Evolutionary conservation across 2,329 filamentous ascomycete genomes (phyloP).

Genomic region (Gyromitra esculenta): DNA sequence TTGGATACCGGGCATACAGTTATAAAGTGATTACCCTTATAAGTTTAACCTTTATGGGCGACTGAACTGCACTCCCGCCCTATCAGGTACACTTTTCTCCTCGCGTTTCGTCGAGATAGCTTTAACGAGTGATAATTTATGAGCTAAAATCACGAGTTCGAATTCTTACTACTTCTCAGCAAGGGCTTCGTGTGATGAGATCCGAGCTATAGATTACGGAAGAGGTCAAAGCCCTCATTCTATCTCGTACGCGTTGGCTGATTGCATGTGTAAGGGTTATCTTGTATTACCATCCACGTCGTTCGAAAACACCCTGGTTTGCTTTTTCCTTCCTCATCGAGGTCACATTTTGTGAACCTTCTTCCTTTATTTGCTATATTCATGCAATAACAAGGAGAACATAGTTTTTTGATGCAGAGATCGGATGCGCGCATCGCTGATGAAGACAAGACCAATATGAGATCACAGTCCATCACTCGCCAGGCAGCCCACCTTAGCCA

Average conservation of each 20-base stretch:
- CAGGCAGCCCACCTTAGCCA: background rate
- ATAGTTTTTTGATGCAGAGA: background rate
- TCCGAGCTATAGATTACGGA: conserved; percentile 9
- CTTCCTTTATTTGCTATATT: conserved; percentile 23
- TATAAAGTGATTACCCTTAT: too few species aligned
- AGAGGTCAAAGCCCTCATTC: conserved; percentile 6
- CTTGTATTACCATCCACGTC: conserved; percentile 30
- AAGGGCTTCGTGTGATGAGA: conserved; percentile 10
- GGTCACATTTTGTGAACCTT: conserved; percentile 28
- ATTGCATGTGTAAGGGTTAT: conserved; percentile 11
- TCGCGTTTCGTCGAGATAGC: too few species aligned
- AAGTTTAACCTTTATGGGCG: too few species aligned
- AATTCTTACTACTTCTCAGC: background rate
- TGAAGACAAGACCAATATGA: background rate
- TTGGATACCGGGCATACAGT: too few species aligned
- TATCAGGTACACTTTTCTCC: background rate
- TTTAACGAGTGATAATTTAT: conserved; percentile 24
- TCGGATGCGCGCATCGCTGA: background rate
- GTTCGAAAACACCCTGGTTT: conserved; percentile 20
- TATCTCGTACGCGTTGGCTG: background rate
- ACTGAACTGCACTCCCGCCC: too few species aligned
- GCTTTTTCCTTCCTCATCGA: conserved; percentile 33
- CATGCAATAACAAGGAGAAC: conserved; percentile 1
- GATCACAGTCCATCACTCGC: conserved; percentile 32
- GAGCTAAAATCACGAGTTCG: background rate